Percentiles rank a stretch among this genome's conserved stretches.
Conservation (phyloP, 2,329 filamentous ascomycete species). For the Blastomyces percursus region DNA sequence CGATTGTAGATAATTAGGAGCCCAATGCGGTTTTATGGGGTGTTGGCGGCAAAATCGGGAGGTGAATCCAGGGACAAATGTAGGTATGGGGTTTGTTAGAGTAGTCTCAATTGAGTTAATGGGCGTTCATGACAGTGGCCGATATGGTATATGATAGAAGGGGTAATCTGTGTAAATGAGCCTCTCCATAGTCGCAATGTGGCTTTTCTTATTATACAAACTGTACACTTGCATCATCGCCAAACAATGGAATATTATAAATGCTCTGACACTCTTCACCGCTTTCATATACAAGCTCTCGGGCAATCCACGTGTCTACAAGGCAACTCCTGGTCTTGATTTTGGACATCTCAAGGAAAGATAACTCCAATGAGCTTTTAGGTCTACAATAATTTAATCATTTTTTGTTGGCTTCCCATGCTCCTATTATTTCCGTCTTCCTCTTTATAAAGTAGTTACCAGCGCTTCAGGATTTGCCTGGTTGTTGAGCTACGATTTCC, state of each 20-base stretch:
- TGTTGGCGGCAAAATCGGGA: not conserved
- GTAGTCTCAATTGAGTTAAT: not conserved
- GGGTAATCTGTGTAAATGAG: not conserved
- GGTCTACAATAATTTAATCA: not conserved
- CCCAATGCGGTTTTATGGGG: not conserved
- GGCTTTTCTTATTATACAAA: slow-evolving; percentile 12
- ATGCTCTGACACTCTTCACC: slow-evolving; percentile 25
- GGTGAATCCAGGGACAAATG: not conserved
- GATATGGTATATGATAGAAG: not conserved
- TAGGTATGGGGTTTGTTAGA: not conserved
- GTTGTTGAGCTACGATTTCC: too few species aligned
- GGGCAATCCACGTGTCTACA: too few species aligned
- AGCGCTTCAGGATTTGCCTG: too few species aligned
- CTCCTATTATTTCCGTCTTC: not conserved
- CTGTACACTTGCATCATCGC: slow-evolving; percentile 8
- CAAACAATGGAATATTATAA: not conserved
- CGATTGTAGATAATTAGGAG: not conserved
- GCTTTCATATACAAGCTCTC: slow-evolving; percentile 16
- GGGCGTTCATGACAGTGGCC: not conserved
- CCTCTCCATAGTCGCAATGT: not conserved
- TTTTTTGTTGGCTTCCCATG: not conserved
- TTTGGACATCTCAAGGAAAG: not conserved
- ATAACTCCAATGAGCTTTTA: not conserved
- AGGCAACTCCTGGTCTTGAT: too few species aligned
- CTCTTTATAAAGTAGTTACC: not conserved